Base-by-base conservation (phyloP, 306 rosid species). In the Malus orientalis region DNA sequence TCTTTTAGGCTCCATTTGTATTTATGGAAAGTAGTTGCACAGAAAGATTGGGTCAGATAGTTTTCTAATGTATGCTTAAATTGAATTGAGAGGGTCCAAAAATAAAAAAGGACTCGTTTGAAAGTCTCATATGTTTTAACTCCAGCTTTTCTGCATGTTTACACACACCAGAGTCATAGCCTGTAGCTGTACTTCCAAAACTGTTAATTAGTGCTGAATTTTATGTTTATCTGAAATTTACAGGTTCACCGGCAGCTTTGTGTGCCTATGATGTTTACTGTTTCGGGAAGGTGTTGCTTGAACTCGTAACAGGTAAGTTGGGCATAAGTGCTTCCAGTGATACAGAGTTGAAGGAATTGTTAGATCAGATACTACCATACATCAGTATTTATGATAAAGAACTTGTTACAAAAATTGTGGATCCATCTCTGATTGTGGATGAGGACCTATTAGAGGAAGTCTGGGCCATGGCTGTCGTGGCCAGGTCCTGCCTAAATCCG, bases 401-500 rank as follows among this genome's bases (percentile, higher is more conserved):
- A 75, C 96, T 80, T 4, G 86, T 92, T 71, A 88, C 88, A 1
- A 95, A 90, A 80, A 90, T 95, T 59, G 79, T 92, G 8, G 99
- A 95, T 79, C 97, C 99, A 2, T 85, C 93, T 65, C 61, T 95
- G 79, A 88, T 89, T 20, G 88, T 95, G 20, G 97, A 92, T 29
- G 99, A 95, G 69, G 99, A 95, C 87, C 81, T 95, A 71, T 76
- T 95, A 73, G 99, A 95, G 85, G 99, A 95, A 87, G 97, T 92
- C 33, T 92, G 99, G 99, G 97, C 97, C 59, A 87, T 95, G 87
- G 96, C 99, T 22, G 88, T 95, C 20, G 96, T 95, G 15, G 99
- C 99, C 58, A 89, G 86, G 87, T 92, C 99, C 62, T 95, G 99
- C 80, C 84, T 95, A 63, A 92, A 90, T 74, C 97, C 97, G 0